A percentile compares a stretch with the other conserved stretches of the same genome.
Evolutionary conservation across 2,329 filamentous ascomycete species (phyloP).

Genomic region (Xylariaceae sp.): DNA sequence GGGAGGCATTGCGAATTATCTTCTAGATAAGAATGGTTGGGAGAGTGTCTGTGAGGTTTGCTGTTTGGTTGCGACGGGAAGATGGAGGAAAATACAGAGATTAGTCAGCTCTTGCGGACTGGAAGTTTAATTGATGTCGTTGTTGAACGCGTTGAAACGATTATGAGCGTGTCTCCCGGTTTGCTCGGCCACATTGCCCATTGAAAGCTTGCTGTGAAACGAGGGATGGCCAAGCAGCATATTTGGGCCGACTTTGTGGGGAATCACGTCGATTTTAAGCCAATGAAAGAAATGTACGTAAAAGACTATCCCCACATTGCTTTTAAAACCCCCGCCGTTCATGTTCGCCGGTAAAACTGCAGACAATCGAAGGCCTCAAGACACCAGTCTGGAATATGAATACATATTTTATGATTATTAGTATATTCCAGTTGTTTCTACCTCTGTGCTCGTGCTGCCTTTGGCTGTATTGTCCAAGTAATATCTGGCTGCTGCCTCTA

Average conservation of each 20-base stretch:
- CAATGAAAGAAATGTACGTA: neutral
- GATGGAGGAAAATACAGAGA: neutral
- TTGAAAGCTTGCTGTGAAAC: neutral
- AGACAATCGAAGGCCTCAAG: no score
- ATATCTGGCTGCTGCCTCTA: no score
- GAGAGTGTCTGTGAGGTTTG: no score
- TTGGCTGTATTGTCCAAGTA: no score
- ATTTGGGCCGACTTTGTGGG: neutral
- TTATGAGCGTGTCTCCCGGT: neutral
- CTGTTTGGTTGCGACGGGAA: no score
- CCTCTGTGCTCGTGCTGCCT: no score
- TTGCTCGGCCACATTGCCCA: neutral
- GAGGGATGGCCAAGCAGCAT: neutral
- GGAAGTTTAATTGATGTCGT: neutral
- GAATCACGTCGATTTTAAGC: neutral
- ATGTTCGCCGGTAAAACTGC: no score
- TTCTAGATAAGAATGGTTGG: neutral
- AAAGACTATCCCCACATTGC: neutral
- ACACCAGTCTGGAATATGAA: no score
- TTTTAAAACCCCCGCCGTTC: no score
- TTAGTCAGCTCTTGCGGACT: neutral
- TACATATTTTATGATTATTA: no score
- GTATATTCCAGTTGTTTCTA: no score
- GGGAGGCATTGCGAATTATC: conserved; percentile 27
- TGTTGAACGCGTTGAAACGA: neutral